Percentiles rank a stretch among this genome's conserved stretches.
phyloP scores from a whole-genome alignment of 805 yeast species.

The Ogataea zsoltii region DNA sequence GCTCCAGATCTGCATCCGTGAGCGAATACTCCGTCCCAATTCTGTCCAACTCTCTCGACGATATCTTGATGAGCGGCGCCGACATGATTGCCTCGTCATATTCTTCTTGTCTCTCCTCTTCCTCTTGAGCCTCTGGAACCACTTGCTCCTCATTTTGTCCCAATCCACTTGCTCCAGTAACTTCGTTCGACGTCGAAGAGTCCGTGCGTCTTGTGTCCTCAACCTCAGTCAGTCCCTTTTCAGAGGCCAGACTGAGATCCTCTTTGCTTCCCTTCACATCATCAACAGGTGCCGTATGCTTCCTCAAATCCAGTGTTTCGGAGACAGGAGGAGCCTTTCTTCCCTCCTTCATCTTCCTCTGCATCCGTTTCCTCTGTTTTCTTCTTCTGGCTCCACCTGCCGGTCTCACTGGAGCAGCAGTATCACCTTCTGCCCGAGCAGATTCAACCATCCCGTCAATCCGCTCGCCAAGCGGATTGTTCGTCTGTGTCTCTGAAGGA shows the following conservation, averaged over 20 bases:
- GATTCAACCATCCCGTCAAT: slow-evolving; percentile 4
- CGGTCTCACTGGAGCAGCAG: slow-evolving; percentile 52
- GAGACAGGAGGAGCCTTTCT: slow-evolving; percentile 36
- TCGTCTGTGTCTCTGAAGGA: slow-evolving; percentile 23
- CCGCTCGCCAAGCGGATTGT: slow-evolving; percentile 1
- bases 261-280: slow-evolving; percentile 4
- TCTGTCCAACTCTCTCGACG: slow-evolving; percentile 16
- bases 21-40: slow-evolving; percentile 21
- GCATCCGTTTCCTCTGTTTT: slow-evolving; percentile 29
- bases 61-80: slow-evolving; percentile 11
- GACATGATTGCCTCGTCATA: slow-evolving; percentile 9
- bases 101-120: background rate
- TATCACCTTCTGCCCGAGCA: slow-evolving; percentile 17
- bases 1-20: slow-evolving; percentile 29
- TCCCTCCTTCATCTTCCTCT: slow-evolving; percentile 30
- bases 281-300: slow-evolving; percentile 18
- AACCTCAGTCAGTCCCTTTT: slow-evolving; percentile 1
- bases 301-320: slow-evolving; percentile 36
- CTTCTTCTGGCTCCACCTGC: slow-evolving; percentile 73
- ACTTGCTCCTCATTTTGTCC: too few relatives aligned
- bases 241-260: slow-evolving; percentile 7
- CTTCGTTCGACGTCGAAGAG: slow-evolving; percentile 14
- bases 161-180: slow-evolving; percentile 13
- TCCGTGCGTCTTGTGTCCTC: slow-evolving; percentile 3
- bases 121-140: background rate